A percentile compares a stretch with the other conserved stretches of the same genome.
Conservation (phyloP, 1,139 yeast species). For the Suhomyces wounanorum region DNA sequence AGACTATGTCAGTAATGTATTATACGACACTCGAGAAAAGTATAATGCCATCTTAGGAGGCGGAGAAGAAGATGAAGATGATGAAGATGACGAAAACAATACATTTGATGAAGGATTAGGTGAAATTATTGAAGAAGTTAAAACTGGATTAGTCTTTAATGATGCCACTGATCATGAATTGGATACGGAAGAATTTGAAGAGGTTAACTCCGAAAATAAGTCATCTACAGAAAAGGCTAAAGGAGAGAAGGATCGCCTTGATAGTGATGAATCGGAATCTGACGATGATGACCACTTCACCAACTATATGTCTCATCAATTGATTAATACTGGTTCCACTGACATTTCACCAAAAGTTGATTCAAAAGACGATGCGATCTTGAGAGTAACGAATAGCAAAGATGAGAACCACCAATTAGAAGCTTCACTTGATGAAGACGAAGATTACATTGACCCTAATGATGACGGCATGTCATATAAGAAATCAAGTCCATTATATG, state of each 20-base stretch:
- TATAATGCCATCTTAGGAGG: conserved; percentile 96
- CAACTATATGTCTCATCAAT: conserved; percentile 81
- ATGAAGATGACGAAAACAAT: conserved; percentile 38
- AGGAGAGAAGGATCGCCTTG: conserved; percentile 16
- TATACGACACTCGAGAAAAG: conserved; percentile 88
- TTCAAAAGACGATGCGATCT: conserved; percentile 18
- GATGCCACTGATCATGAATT: conserved; percentile 39
- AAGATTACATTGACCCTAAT: conserved; percentile 76
- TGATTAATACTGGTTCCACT: conserved; percentile 62
- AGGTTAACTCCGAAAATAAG: conserved; percentile 16
- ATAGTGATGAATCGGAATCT: conserved; percentile 26
- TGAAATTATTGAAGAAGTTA: conserved; percentile 44
- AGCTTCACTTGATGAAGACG: conserved; percentile 30
- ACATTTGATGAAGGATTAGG: conserved; percentile 57
- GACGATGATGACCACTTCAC: conserved; percentile 55
- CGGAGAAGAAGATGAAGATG: conserved; percentile 41
- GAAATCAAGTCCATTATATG: conserved; percentile 63
- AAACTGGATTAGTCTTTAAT: conserved; percentile 39
- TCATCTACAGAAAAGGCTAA: conserved; percentile 33
- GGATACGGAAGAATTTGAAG: conserved; percentile 26
- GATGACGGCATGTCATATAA: conserved; percentile 79
- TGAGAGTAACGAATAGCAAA: not conserved
- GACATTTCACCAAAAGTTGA: conserved; percentile 45
- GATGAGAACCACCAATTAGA: not conserved
- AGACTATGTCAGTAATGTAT: conserved; percentile 76